Base-by-base conservation (phyloP, 108 stramenopile species). In the Epipyxis sp. region DNA sequence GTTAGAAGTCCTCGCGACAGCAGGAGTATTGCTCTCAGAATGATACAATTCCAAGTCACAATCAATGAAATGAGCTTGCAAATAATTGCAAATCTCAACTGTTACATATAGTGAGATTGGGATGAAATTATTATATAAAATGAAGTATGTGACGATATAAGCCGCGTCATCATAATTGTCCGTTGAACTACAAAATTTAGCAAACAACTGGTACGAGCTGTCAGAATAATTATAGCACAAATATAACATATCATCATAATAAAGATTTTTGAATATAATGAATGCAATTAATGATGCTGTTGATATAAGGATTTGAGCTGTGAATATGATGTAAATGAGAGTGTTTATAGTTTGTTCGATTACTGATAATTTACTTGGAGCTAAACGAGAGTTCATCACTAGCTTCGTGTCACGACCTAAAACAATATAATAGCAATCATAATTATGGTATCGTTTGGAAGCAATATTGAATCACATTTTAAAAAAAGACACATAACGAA, bases 1-100 rank as follows among this genome's bases (percentile, higher is more conserved):
- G 35, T 59, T 81, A n/a, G 82, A 81, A 1, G 86, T 87, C 32
- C 86, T 78, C 0, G 83, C 83, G 41, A 78, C 79, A 40, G 93
- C 92, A 30, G 91, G 89, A 13, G 93, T 94, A 69, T 96, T 89
- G n/a, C 92, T 91, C 44, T 90, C 90, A 39, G 81, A 87, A 79
- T 94, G 88, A 80, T 97, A 94, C 92, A 97, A 94, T 39, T 93
- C 86, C 1, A 91, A 59, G 77, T 97, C 94, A 67, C 83, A 84
- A 25, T 88, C 87, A 44, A 95, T 69, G 82, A 92, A 90, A 57
- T 81, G 81, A 80, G 90, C 83, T 68, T 91, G 86, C 78, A 85
- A 83, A 37, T 92, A 77, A 37, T 89, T 91, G 41, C 88, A 78
- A 6, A 92, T 78, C 83, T 94, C 93, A 0, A 95, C 82, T 0